These are phyloP conservation scores for Aspergillus piperis DNA, from an alignment of 2,329 filamentous ascomycete species.

Conservation along the genomic window DNA sequence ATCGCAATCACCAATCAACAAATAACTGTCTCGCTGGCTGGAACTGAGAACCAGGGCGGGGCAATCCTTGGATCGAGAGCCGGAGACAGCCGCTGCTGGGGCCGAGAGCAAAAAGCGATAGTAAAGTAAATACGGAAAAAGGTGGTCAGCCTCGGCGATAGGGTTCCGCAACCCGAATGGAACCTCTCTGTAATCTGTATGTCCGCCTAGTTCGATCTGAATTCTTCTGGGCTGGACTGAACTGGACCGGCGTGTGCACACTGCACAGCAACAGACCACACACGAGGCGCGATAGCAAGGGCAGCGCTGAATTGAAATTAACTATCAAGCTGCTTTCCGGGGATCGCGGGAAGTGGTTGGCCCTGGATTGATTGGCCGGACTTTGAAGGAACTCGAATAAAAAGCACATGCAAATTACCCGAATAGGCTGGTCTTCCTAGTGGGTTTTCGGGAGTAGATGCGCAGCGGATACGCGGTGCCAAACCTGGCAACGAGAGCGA, in stretches of 20 bases:
- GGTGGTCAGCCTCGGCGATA: neutral
- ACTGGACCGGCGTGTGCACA: neutral
- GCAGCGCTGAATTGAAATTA: neutral
- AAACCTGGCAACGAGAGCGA: neutral
- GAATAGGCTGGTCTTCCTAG: neutral
- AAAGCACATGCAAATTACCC: constrained; percentile 9
- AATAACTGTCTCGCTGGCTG: neutral
- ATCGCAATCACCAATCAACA: neutral
- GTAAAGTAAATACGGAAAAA: too few species aligned
- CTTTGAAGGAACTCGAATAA: neutral
- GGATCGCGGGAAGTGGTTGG: neutral
- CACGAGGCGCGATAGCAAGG: neutral
- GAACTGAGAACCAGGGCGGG: constrained; percentile 13
- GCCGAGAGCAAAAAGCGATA: neutral
- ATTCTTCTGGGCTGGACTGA: neutral
- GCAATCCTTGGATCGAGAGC: constrained; percentile 14
- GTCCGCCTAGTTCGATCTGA: neutral
- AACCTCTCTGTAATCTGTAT: neutral
- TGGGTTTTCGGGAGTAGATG: neutral
- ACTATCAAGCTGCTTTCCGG: neutral
- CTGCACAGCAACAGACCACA: neutral
- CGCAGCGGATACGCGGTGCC: neutral
- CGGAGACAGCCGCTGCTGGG: constrained; percentile 16
- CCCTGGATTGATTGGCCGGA: neutral
- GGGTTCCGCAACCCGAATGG: neutral